Base-by-base conservation (phyloP, 306 rosid species). In the Datisca glomerata region DNA sequence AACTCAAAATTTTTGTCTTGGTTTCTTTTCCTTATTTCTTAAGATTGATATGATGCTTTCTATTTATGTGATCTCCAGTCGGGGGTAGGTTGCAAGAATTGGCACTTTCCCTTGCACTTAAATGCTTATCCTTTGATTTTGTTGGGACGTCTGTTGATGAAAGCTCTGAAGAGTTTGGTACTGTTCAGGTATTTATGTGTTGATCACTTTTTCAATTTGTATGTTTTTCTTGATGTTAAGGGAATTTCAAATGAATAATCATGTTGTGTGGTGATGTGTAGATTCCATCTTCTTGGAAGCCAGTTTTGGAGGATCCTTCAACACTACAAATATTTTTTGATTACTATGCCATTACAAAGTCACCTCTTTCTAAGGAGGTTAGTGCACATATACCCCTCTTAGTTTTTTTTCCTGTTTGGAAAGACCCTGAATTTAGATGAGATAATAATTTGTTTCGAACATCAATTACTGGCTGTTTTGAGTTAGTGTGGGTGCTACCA, bases 361-460 rank as follows among this genome's bases (percentile, higher is more conserved):
- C 98, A 22, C 98, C 98, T 56, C 86, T 84, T 73, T 89, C 98
- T 18, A 89, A 89, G 66, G 98, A 89, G 98, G 98, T 89, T 23
- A 47, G 77, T 57, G 39, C 22, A 57, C n/a, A 50, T 53, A 43
- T 27, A 59, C 18, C 52, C 27, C 43, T 29, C 33, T 33, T 12
- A n/a, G 57, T 47, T 27, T 21, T 29, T 20, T 21, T 39, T 4
- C 4, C 14, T 24, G 18, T 47, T 37, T 37, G 21, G 44, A 41
- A 44, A 15, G 28, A 33, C 16, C 36, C 36, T 31, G n/a, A 31
- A 3, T 8, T 2, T 31, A 8, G n/a, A n/a, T n/a, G n/a, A n/a
- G n/a, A n/a, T n/a, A n/a, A n/a, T n/a, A n/a, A n/a, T n/a, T n/a
- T n/a, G n/a, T n/a, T n/a, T n/a, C n/a, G n/a, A n/a, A n/a, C n/a